These are phyloP conservation scores for Paspalum notatum DNA, from an alignment of 176 grass and related monocot species.

Conservation along the genomic window DNA sequence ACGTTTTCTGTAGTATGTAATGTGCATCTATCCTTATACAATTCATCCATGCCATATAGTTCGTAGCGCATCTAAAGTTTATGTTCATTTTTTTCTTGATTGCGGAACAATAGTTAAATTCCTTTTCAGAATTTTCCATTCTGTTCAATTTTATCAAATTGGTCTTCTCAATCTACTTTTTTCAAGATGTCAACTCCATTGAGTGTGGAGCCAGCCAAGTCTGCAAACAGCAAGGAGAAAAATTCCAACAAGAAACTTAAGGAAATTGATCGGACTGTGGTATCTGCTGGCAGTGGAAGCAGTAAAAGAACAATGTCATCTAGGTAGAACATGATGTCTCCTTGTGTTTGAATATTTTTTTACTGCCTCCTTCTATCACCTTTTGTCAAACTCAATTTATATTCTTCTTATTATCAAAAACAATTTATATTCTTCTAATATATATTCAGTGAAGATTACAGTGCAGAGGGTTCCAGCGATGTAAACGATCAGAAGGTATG, in stretches of 20 bases:
- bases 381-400: conserved; percentile 41
- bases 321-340: conserved; percentile 34
- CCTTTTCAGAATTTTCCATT: not conserved
- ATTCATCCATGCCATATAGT: conserved; percentile 1
- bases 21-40: not conserved
- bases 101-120: not conserved
- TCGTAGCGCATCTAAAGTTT: not conserved
- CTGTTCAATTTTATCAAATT: not conserved
- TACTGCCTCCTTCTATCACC: not conserved
- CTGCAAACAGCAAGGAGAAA: conserved; percentile 77
- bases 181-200: conserved; percentile 60
- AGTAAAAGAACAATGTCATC: conserved; percentile 59
- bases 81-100: conserved; percentile 24
- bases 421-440: conserved; percentile 17
- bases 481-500: conserved; percentile 63
- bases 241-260: conserved; percentile 65
- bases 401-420: conserved; percentile 16
- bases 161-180: conserved; percentile 13
- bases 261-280: conserved; percentile 63
- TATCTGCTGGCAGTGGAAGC: conserved; percentile 55
- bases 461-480: conserved; percentile 79
- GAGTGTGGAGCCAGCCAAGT: conserved; percentile 65
- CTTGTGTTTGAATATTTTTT: conserved; percentile 9
- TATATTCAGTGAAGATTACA: conserved; percentile 60
- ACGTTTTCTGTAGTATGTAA: not conserved